Conservation (phyloP, 495 filamentous ascomycete genomes). For the Neurospora sp. region DNA sequence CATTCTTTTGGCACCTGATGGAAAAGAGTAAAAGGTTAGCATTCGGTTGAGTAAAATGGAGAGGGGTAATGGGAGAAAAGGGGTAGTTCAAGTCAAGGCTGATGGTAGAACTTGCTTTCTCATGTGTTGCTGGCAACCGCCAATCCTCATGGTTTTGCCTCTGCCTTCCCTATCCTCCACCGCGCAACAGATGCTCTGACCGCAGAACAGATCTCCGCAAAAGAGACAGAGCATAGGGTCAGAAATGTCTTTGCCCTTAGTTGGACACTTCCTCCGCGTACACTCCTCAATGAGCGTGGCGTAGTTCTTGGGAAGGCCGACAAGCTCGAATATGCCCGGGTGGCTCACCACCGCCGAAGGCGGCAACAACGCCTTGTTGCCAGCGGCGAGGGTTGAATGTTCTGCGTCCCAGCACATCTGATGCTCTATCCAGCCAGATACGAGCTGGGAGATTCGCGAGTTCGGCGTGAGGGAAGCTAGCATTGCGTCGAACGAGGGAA, state of each 20-base stretch:
- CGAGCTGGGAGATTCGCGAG: constrained; percentile 30
- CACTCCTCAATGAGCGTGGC: constrained; percentile 90
- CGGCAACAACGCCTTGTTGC: constrained; percentile 11
- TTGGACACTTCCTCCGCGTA: constrained; percentile 75
- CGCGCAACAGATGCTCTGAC: constrained; percentile 84
- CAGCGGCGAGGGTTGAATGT: constrained; percentile 2
- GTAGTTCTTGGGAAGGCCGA: constrained; percentile 84
- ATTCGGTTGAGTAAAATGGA: background rate
- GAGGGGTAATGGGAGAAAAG: background rate
- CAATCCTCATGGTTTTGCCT: constrained; percentile 36
- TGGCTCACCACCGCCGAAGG: constrained; percentile 53
- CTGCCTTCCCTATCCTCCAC: constrained; percentile 41
- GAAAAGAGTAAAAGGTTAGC: background rate
- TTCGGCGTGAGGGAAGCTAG: constrained; percentile 40
- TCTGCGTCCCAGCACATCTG: constrained; percentile 23
- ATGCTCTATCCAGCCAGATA: constrained; percentile 74
- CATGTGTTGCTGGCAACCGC: constrained; percentile 87
- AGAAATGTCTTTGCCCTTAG: constrained; percentile 75
- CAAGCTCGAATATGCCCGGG: constrained; percentile 85
- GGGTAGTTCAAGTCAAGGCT: background rate
- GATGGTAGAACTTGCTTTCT: constrained; percentile 52
- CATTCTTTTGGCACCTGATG: constrained; percentile 71
- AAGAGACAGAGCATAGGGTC: constrained; percentile 90
- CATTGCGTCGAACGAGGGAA: constrained; percentile 76
- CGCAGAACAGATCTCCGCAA: constrained; percentile 93